Base-by-base conservation (phyloP, 73 alveolate species). In the Paraurostyla sp. region DNA sequence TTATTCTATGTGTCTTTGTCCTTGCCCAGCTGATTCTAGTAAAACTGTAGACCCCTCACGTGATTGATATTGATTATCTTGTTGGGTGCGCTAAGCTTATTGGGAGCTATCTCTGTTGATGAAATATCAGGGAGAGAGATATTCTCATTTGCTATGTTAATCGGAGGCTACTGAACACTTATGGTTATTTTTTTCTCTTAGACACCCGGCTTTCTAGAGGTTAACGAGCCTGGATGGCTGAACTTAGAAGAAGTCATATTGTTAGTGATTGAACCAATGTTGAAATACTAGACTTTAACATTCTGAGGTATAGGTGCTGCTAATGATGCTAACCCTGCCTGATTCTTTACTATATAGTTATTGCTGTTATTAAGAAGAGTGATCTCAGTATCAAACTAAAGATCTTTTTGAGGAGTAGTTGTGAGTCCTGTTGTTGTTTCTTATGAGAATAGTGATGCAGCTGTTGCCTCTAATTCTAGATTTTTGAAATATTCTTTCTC, bases 101-200 rank as follows among this genome's bases (percentile, higher is more conserved):
- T 69, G 13, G 84, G 84, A n/a, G 84, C 84, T 38, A 69, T 69
- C 38, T 69, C 84, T 6, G 84, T 69, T 22, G 84, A 69, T 7
- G 84, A 69, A 36, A 69, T 69, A 43, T 69, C 84, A 7, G 84
- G 84, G 4, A 69, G 63, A 13, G 65, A 38, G 25, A 69, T 25
- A 43, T 69, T 69, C 16, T 38, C 63, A 6, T 23, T 38, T 4
- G 23, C 63, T 7, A 13, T 20, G 22, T 46, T 13, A 20, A 46
- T 46, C 58, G 18, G 22, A 46, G 18, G 58, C 22, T 46, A 15
- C 18, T 46, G 22, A 15, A 46, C 58, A 46, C n/a, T n/a, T 46
- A 46, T 15, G 58, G 58, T 46, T 46, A 46, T 13, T 13, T 46
- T 15, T n/a, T n/a, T n/a, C n/a, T n/a, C n/a, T n/a, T n/a, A n/a